Conservation (phyloP, 768 basidiomycete species). For the Trametopsis cervina region DNA sequence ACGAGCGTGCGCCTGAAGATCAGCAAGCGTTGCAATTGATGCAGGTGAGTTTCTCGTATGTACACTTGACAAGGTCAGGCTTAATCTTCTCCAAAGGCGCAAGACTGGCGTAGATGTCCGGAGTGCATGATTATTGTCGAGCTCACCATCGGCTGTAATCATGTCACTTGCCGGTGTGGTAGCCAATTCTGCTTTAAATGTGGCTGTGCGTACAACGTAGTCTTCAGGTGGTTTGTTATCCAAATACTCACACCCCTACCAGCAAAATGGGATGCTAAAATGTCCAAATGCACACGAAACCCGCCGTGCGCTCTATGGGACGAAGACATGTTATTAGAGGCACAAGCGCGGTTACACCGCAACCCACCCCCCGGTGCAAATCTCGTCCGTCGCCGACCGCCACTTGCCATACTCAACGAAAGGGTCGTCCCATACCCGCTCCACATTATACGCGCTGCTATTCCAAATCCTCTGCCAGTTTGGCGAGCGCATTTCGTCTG, state of each 20-base stretch:
- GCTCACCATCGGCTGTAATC: constrained; percentile 27
- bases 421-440: too few species aligned
- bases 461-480: too few species aligned
- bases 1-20: constrained; percentile 34
- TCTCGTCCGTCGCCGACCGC: too few species aligned
- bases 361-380: too few species aligned
- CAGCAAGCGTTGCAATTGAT: constrained; percentile 27
- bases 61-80: neutral
- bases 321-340: constrained; percentile 29
- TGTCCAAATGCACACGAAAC: constrained; percentile 22
- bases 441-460: too few species aligned
- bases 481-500: too few species aligned
- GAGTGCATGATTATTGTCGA: constrained; percentile 24
- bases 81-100: constrained; percentile 26
- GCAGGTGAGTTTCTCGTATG: constrained; percentile 18
- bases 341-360: constrained; percentile 23
- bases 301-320: constrained; percentile 33
- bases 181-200: constrained; percentile 35
- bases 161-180: constrained; percentile 31
- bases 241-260: too few species aligned
- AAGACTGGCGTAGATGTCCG: constrained; percentile 33
- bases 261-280: constrained; percentile 22
- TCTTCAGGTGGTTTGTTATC: constrained; percentile 2
- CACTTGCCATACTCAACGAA: too few species aligned
- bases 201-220: constrained; percentile 25